These are phyloP conservation scores for Gautieria morchelliformis DNA, from an alignment of 768 basidiomycete species.

Conservation along the genomic window DNA sequence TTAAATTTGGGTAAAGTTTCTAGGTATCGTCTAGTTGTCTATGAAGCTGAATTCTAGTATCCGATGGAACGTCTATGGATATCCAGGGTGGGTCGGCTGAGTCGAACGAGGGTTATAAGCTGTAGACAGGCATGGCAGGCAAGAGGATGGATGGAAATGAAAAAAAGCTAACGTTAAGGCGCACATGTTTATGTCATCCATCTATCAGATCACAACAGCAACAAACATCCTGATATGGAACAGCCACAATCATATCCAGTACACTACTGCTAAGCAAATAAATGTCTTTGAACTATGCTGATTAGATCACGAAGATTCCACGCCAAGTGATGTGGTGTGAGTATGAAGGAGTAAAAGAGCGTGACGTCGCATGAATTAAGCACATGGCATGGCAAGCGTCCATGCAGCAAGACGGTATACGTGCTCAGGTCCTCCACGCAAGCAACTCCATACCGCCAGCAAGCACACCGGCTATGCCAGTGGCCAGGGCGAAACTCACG, in stretches of 20 bases:
- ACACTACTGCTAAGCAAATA: no score
- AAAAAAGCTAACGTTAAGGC: background rate
- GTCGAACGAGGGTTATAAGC: background rate
- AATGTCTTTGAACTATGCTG: no score
- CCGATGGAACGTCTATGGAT: background rate
- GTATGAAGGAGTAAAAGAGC: background rate
- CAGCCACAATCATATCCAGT: no score
- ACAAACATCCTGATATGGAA: no score
- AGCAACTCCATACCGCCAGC: background rate
- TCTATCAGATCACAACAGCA: no score
- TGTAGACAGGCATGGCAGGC: constrained; percentile 1
- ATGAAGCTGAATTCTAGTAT: background rate
- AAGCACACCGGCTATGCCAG: background rate
- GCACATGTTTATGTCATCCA: no score
- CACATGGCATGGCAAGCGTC: no score
- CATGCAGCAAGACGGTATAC: no score
- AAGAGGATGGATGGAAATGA: background rate
- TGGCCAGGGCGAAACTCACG: background rate
- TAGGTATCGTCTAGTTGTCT: constrained; percentile 1
- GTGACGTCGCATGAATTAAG: no score
- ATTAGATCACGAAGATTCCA: no score
- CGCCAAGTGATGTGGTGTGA: no score
- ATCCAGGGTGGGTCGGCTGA: background rate
- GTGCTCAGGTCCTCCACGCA: background rate
- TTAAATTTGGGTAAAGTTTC: background rate